Evolutionary conservation across 1,284 basidiomycete genomes (phyloP), one percentile per base, ranked within the genome.

Genomic region (Puccinia hordei): DNA sequence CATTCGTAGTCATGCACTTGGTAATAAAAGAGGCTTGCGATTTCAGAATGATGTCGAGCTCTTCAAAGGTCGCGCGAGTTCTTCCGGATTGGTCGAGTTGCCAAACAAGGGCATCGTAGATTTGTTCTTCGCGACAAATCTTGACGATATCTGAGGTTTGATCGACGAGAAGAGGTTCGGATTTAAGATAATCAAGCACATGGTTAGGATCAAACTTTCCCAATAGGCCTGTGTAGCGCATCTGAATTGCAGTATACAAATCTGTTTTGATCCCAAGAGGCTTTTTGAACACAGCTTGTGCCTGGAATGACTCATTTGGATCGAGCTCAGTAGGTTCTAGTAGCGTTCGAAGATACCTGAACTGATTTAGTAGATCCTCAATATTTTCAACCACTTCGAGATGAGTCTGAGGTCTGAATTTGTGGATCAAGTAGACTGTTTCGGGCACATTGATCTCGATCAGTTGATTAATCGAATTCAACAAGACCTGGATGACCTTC

Each of bases 61-160:
- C 92, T 53, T 87, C 85, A 44, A 97, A 88, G 4, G 94, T 92
- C 38, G 88, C 88, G 49, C 87, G 86, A 1, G 91, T 89, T 71
- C 90, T 87, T 0, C 91, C 92, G 33, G 87, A 87, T 81, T 89
- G 88, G 83, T 94, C 90, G 71, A 92, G 86, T 0, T 90, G 89
- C 95, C 95, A 98, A 1, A 98, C 87, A 30, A 92, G 90, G 2
- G 91, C 93, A 81, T 94, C 91, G 83, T 89, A 92, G 8, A 90
- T 90, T 49, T 88, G 87, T 38, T 88, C 87, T 8, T 88, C 86
- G 85, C 95, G 92, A 83, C 92, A 95, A 4, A 90, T 88, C 10
- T 87, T 86, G 0, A 90, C 86, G 5, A 92, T 88, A 13, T 89
- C 86, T 0, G 87, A 83, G 84, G 91, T 89, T 80, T 93, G 90